Conservation (phyloP, 441 rosid genomes). For the Populus hybrid region DNA sequence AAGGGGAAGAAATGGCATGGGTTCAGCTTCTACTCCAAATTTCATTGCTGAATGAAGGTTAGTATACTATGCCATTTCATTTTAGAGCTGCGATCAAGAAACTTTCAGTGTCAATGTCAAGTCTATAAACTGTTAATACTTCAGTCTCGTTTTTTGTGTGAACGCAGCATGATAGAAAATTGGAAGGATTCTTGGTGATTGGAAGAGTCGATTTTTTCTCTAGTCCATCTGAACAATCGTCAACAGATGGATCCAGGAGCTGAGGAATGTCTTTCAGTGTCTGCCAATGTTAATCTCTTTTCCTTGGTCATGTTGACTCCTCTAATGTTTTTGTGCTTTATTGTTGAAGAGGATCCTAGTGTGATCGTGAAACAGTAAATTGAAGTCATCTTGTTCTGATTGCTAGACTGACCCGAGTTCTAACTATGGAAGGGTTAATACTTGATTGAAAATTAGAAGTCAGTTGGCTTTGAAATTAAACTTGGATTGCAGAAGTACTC, state of each 20-base stretch:
- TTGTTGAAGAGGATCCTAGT: background rate
- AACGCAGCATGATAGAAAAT: background rate
- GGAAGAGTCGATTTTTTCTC: background rate
- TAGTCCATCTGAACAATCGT: background rate
- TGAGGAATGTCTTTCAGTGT: background rate
- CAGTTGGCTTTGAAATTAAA: background rate
- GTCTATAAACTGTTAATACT: background rate
- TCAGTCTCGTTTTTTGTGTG: background rate
- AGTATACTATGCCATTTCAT: background rate
- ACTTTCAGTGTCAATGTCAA: background rate
- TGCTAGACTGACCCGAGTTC: background rate
- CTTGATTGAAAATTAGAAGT: too few relatives aligned
- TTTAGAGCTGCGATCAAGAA: background rate
- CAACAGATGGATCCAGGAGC: constrained; percentile 3
- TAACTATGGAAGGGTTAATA: background rate
- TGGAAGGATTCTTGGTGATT: too few relatives aligned
- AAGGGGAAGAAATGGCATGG: background rate
- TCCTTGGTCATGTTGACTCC: background rate
- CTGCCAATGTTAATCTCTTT: background rate
- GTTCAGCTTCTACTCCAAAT: background rate
- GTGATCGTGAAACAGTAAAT: background rate
- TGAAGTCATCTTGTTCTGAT: background rate
- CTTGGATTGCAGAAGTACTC: background rate
- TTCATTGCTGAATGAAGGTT: background rate
- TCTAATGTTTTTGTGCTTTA: background rate